Evolutionary conservation across 805 yeast genomes (phyloP), one percentile per base, ranked within the genome.

Genomic region (Starmerella asiatica): DNA sequence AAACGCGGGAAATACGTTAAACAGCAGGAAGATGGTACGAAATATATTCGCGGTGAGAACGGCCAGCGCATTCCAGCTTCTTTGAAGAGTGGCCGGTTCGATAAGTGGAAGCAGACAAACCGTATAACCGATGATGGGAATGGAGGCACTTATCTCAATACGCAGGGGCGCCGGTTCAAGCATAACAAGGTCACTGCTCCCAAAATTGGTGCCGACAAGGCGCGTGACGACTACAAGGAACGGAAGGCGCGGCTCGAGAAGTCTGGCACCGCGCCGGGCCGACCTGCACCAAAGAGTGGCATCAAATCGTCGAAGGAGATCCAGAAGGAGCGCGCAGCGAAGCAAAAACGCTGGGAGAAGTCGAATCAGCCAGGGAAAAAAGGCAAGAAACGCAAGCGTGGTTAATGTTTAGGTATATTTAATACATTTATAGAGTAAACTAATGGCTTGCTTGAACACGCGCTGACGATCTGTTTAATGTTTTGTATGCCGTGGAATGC

Each of bases 31-130:
- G 73, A 78, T 61, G 51, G 50, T 15, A 46, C 48, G 23, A 86
- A 83, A 62, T 88, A 69, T 61, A 91, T 91, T 53, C 78, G 84
- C 48, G 93, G 97, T 46, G 99, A 91, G 59, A 78, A 83, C 59
- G 99, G 99, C 6, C 85, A 79, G 52, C 74, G 73, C 56, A 74
- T 91, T 36, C 95, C 97, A 5, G 97, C 98, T 1, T 70, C 91
- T 12, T 84, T 76, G 63, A 71, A 82, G 55, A 76, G 93, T 2
- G 99, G 99, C 34, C 75, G 83, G 49, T 91, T 75, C 55, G 97
- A 86, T 40, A 79, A 77, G 32, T 91, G 99, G 99, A 80, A 80
- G 56, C 69, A 75, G 48, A 73, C 75, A 29, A 72, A 84, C 58
- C 67, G 68, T 39, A 67, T 74, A 34, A 51, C 54, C 24, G 63